Percentiles rank a stretch among this genome's conserved stretches.
These are phyloP conservation scores for Catharanthus roseus DNA, from an alignment of 257 asterid genomes.

Conservation along the genomic window DNA sequence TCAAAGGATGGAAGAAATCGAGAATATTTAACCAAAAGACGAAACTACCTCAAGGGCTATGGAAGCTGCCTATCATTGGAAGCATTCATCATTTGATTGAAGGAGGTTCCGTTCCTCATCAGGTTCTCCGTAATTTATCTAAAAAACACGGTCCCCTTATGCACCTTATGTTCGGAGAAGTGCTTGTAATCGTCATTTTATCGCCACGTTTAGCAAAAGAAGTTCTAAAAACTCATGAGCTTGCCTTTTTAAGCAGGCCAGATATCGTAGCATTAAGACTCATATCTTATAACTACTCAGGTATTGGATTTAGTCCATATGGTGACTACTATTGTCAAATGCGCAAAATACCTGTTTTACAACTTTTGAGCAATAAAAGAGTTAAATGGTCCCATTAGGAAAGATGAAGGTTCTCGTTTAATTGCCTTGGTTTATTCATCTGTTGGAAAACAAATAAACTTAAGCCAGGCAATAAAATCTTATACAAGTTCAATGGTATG, in stretches of 20 bases:
- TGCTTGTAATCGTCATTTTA: slow-evolving; percentile 11
- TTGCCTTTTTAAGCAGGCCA: slow-evolving; percentile 20
- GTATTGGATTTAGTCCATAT: slow-evolving; percentile 20
- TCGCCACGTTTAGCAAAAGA: slow-evolving; percentile 14
- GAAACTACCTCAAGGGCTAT: neutral
- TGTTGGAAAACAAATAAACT: neutral
- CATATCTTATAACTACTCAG: slow-evolving; percentile 11
- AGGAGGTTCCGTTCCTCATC: neutral
- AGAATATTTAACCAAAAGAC: no score
- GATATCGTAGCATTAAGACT: neutral
- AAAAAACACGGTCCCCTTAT: slow-evolving; percentile 21
- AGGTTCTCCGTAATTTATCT: neutral
- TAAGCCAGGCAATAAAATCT: slow-evolving; percentile 1
- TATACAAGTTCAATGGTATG: slow-evolving; percentile 2
- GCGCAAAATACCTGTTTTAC: slow-evolving; percentile 15
- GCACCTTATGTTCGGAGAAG: slow-evolving; percentile 17
- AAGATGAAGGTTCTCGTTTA: slow-evolving; percentile 11
- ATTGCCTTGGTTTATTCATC: neutral
- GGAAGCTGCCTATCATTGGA: neutral
- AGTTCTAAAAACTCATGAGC: slow-evolving; percentile 21
- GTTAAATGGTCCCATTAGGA: slow-evolving; percentile 2
- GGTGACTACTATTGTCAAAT: slow-evolving; percentile 24
- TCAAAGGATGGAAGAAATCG: no score
- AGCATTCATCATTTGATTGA: neutral
- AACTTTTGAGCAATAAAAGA: slow-evolving; percentile 13